Evolutionary conservation across 2,329 filamentous ascomycete genomes (phyloP).

Genomic region (Pestalotiopsis sp.): DNA sequence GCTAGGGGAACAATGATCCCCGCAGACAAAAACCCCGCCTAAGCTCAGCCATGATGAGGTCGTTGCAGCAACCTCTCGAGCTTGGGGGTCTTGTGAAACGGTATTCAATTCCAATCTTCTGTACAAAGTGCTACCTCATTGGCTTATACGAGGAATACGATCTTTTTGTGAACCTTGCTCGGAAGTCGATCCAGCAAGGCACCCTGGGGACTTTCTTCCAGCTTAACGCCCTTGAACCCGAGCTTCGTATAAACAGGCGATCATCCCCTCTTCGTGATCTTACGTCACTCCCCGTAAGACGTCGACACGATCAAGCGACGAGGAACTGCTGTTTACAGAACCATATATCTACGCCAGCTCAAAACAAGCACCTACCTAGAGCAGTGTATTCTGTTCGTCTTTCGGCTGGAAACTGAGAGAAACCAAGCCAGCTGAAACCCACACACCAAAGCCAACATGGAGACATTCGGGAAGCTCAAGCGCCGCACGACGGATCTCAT

Average conservation of each 20-base stretch:
- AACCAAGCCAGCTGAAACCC: not conserved
- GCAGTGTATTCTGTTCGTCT: not conserved
- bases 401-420: not conserved
- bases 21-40: not conserved
- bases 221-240: not conserved
- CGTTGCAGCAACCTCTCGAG: not conserved
- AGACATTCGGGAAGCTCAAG: constrained; percentile 54
- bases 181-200: not conserved
- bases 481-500: constrained; percentile 58
- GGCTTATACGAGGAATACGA: not conserved
- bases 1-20: not conserved
- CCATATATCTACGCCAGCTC: not conserved
- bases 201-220: not conserved
- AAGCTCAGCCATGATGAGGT: constrained; percentile 5
- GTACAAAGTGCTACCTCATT: not conserved
- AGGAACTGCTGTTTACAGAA: not conserved
- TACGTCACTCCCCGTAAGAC: constrained; percentile 6
- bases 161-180: not conserved
- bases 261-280: not conserved
- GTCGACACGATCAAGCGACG: not conserved
- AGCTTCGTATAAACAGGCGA: not conserved
- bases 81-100: not conserved
- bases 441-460: constrained; percentile 37
- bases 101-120: not conserved
- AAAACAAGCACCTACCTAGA: not conserved